These are phyloP conservation scores for Wickerhamomyces xylosicus DNA, from an alignment of 805 yeast species.

Conservation along the genomic window DNA sequence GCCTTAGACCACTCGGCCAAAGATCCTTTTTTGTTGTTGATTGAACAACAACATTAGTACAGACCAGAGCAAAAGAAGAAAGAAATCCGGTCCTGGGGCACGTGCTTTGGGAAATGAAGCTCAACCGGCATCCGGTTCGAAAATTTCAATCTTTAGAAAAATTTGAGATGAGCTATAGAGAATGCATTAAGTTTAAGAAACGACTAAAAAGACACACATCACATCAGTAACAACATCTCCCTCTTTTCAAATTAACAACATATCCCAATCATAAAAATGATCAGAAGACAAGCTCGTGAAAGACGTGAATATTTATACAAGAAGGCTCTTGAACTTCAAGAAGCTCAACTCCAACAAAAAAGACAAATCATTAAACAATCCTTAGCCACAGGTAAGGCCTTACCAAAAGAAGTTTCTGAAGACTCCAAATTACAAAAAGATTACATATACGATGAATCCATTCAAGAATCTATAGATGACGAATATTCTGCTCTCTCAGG, in stretches of 20 bases:
- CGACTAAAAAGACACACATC: too few relatives aligned
- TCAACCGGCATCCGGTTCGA: too few relatives aligned
- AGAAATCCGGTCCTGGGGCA: too few relatives aligned
- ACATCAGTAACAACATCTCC: too few relatives aligned
- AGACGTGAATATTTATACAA: conserved; percentile 88
- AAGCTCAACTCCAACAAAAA: conserved; percentile 75
- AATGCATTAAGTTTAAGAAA: too few relatives aligned
- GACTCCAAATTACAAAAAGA: conserved; percentile 75
- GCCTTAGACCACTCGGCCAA: not conserved
- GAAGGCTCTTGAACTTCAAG: conserved; percentile 84
- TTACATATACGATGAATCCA: conserved; percentile 78
- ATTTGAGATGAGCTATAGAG: not conserved
- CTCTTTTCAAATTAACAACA: too few relatives aligned
- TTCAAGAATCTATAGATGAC: conserved; percentile 63
- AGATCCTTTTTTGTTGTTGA: not conserved
- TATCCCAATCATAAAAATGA: conserved; percentile 5
- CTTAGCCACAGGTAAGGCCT: conserved; percentile 81
- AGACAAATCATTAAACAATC: conserved; percentile 82
- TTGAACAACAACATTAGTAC: too few relatives aligned
- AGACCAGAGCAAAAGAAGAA: too few relatives aligned
- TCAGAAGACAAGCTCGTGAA: conserved; percentile 89
- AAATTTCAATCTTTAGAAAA: not conserved
- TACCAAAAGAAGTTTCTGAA: conserved; percentile 85
- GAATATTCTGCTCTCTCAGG: conserved; percentile 88
- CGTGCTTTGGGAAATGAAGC: not conserved